Base-by-base conservation (phyloP, 2,329 filamentous ascomycete genomes). In the Fusarium kyushuense region DNA sequence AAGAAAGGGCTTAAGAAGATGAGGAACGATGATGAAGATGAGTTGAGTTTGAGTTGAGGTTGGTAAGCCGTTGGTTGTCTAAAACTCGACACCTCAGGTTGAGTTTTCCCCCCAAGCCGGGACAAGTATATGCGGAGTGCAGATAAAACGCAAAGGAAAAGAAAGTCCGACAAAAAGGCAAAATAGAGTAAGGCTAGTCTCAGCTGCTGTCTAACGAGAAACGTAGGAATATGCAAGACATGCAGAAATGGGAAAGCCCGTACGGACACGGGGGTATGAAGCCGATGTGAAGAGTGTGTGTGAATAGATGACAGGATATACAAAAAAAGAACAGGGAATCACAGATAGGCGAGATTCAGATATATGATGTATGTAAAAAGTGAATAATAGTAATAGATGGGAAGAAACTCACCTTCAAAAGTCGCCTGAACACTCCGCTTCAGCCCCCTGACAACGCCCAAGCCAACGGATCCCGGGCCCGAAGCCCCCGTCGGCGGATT, bases 371-470 rank as follows among this genome's bases (percentile, higher is more conserved):
- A 23, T 23, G 21, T 25, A 17, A 25, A 29, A 32, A 23, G 9
- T 21, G 13, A 52, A 16, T 59, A 38, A 21, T 40, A 19, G 29
- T 21, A 46, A 53, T 9, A 48, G 21, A 32, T 25, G 7, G 23
- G 17, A 25, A 21, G n/a, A 66, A 57, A 68, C 81, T 73, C 82
- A 88, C 87, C 87, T 79, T 89, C 86, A 80, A 89, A 89, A 36
- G 85, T 84, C 64, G 86, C 82, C 76, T 89, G 86, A 56, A 87
- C 85, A 70, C 83, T 87, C 74, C 87, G 82, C 79, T 89, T 89
- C 55, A 88, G 67, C 36, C 70, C 75, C 73, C 73, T 73, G 49
- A 59, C 68, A 48, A 81, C 79, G 52, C 78, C 77, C 47, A 79
- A 76, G 61, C 81, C 81, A 43, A 73, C 80, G 58, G 84, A 85